Evolutionary conservation across 1,139 yeast genomes (phyloP).

Genomic region (Magnusiomyces suaveolens): DNA sequence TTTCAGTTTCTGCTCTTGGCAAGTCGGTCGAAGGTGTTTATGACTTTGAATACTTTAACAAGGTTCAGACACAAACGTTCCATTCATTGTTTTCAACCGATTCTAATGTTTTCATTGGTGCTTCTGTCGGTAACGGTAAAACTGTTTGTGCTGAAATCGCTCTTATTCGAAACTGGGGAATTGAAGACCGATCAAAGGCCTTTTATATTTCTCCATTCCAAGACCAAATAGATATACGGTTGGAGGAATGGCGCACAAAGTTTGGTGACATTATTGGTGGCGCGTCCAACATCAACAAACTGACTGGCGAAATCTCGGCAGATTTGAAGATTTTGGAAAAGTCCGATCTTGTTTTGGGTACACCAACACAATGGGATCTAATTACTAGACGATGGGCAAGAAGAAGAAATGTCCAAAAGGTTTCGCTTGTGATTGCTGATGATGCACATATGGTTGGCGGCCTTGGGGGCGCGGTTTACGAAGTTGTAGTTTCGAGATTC

Average conservation of each 20-base stretch:
- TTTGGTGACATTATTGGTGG: conserved; percentile 34
- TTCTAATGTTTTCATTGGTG: conserved; percentile 56
- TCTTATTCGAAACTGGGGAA: conserved; percentile 53
- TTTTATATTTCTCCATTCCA: conserved; percentile 59
- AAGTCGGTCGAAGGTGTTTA: conserved; percentile 34
- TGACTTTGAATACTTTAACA: conserved; percentile 49
- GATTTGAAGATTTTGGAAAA: conserved; percentile 49
- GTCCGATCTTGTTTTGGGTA: conserved; percentile 61
- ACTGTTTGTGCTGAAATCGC: conserved; percentile 66
- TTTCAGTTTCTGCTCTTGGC: conserved; percentile 42
- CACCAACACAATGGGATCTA: conserved; percentile 68
- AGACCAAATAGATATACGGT: conserved; percentile 41
- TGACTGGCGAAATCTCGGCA: conserved; percentile 51
- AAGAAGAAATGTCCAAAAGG: conserved; percentile 45
- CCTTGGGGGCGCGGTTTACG: conserved; percentile 52
- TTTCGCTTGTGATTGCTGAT: conserved; percentile 64
- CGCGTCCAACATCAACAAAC: conserved; percentile 37
- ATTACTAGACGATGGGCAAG: conserved; percentile 76
- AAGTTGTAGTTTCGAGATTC: conserved; percentile 59
- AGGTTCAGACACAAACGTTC: conserved; percentile 63
- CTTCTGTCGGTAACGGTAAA: conserved; percentile 70
- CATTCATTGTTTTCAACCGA: conserved; percentile 49
- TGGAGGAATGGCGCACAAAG: conserved; percentile 44
- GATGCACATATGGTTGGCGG: conserved; percentile 66
- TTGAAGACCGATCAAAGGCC: conserved; percentile 26